Conservation (phyloP, 352 stramenopile species). For the Pythium brachiatum region DNA sequence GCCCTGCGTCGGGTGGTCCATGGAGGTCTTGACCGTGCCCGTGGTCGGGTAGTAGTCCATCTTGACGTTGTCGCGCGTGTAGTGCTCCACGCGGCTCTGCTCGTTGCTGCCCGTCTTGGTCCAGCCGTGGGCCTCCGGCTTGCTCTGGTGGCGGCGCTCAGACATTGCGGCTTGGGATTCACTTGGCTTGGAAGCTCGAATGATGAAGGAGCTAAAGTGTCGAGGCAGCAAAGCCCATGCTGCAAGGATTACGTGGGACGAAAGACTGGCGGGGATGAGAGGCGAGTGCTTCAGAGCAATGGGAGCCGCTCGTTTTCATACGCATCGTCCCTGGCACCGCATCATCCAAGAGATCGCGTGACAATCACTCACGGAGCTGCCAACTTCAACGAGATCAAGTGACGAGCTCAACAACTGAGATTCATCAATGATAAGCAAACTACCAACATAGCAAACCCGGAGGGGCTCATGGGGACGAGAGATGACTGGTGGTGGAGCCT, state of each 20-base stretch:
- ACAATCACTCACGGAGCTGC: conserved; percentile 1
- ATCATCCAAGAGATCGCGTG: not conserved
- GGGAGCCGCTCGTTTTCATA: not conserved
- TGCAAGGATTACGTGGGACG: not conserved
- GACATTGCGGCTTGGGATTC: conserved; percentile 4
- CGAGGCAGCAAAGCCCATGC: too few species aligned
- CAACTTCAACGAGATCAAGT: conserved; percentile 1
- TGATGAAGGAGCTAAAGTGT: not conserved
- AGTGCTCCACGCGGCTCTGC: conserved; percentile 26
- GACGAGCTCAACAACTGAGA: not conserved
- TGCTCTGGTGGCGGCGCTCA: conserved; percentile 19
- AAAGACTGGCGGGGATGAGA: too few species aligned
- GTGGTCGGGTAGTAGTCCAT: conserved; percentile 32
- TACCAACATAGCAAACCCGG: not conserved
- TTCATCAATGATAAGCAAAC: not conserved
- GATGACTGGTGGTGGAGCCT: too few species aligned
- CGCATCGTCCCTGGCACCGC: not conserved
- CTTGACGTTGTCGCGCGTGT: conserved; percentile 26
- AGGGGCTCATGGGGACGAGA: too few species aligned
- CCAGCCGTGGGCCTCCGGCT: conserved; percentile 23
- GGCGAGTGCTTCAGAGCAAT: not conserved
- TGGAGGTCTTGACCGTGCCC: conserved; percentile 25
- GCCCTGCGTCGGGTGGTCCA: conserved; percentile 26
- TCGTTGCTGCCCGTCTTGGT: conserved; percentile 26
- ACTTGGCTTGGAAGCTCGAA: not conserved